Evolutionary conservation across 495 filamentous ascomycete species (phyloP).

Genomic region (Penicillium lividum): DNA sequence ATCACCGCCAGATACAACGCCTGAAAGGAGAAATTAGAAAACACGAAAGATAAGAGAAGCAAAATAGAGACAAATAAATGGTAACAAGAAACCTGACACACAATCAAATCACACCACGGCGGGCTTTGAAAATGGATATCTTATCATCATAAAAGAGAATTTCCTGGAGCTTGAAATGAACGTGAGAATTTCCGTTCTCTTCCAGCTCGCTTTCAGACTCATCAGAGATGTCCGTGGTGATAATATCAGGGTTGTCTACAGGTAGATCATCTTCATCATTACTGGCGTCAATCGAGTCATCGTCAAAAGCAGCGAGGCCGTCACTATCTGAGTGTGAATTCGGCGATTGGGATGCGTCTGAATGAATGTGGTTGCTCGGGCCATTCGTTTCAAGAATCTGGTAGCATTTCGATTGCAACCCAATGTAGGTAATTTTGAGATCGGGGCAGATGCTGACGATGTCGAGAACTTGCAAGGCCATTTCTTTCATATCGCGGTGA

Average conservation of each 20-base stretch:
- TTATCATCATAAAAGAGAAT: conserved; percentile 91
- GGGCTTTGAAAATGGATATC: conserved; percentile 78
- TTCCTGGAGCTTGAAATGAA: conserved; percentile 70
- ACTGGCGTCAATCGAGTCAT: conserved; percentile 45
- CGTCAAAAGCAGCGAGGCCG: conserved; percentile 37
- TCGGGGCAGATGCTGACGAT: conserved; percentile 86
- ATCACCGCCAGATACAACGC: background rate
- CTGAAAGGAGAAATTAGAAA: background rate
- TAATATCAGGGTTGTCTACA: conserved; percentile 11
- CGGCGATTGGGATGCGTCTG: conserved; percentile 35
- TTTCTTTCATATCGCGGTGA: conserved; percentile 62
- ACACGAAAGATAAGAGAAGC: background rate
- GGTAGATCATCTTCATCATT: conserved; percentile 42
- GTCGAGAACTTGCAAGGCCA: conserved; percentile 82
- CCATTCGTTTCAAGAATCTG: conserved; percentile 75
- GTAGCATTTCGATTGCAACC: conserved; percentile 80
- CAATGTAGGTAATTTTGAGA: conserved; percentile 79
- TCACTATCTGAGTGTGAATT: conserved; percentile 44
- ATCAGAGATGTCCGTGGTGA: background rate
- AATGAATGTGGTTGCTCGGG: conserved; percentile 43
- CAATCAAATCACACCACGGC: conserved; percentile 69
- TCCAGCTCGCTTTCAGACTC: conserved; percentile 37
- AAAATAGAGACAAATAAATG: background rate
- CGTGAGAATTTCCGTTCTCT: conserved; percentile 48
- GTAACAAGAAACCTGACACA: conserved; percentile 7